Percentiles rank a stretch among this genome's conserved stretches.
These are phyloP conservation scores for Cardiospermum halicacabum DNA, from an alignment of 345 rosid genomes.

Conservation along the genomic window DNA sequence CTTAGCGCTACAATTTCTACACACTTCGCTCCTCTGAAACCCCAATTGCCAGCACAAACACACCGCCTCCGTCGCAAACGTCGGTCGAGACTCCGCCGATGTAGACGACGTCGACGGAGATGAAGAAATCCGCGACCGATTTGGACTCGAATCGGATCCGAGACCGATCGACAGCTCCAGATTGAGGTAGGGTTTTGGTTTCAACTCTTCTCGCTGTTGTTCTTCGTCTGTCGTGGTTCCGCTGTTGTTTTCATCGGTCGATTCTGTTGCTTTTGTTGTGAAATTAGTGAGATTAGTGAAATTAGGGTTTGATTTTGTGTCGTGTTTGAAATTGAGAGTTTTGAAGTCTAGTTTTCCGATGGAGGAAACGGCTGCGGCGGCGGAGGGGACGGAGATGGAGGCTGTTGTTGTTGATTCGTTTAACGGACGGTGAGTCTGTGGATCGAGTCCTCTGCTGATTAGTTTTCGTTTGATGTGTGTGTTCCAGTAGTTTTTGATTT, in stretches of 20 bases:
- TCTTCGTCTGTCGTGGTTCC: conserved; percentile 57
- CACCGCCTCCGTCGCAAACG: conserved; percentile 17
- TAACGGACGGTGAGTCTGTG: conserved; percentile 49
- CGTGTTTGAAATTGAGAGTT: neutral
- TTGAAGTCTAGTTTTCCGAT: conserved; percentile 26
- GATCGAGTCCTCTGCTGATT: conserved; percentile 41
- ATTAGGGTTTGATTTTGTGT: neutral
- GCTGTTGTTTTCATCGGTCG: conserved; percentile 40
- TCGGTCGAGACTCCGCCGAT: conserved; percentile 43
- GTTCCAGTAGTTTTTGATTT: conserved; percentile 55
- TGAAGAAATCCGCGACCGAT: neutral
- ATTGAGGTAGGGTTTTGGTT: conserved; percentile 24
- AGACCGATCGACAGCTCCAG: conserved; percentile 53
- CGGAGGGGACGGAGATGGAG: neutral
- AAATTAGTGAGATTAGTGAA: no score
- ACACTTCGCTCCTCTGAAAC: conserved; percentile 26
- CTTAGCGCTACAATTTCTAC: conserved; percentile 34
- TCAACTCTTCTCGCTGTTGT: conserved; percentile 9
- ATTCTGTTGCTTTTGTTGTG: conserved; percentile 21
- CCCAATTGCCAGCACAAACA: conserved; percentile 56
- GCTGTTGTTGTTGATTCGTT: conserved; percentile 9
- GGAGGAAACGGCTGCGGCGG: no score
- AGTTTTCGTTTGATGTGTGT: conserved; percentile 50
- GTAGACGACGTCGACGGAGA: conserved; percentile 14
- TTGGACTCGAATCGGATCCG: conserved; percentile 4